Percentiles rank a stretch among this genome's conserved stretches.
Conservation (phyloP, 345 rosid genomes). For the Sapria himalayana region DNA sequence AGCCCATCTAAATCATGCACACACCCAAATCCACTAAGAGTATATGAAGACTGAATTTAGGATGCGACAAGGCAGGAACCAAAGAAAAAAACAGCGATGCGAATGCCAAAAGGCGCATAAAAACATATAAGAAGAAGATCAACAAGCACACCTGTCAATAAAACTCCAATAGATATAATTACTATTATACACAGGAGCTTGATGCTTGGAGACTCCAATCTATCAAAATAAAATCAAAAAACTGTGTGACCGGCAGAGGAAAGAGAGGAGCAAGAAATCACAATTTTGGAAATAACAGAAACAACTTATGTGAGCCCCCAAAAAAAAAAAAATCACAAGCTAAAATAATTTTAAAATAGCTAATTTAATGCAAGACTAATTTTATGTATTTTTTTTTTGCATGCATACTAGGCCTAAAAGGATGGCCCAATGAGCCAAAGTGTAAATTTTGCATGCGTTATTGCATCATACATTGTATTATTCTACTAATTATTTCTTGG, state of each 20-base stretch:
- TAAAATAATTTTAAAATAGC: not conserved
- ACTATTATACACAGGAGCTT: conserved; percentile 71
- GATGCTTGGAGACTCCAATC: conserved; percentile 96
- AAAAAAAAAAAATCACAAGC: conserved; percentile 2
- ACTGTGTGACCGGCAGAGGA: conserved; percentile 13
- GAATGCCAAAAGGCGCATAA: conserved; percentile 3
- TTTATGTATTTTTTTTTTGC: too few species aligned
- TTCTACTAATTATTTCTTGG: too few species aligned
- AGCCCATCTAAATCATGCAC: too few species aligned
- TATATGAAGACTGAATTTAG: not conserved
- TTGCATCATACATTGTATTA: too few species aligned
- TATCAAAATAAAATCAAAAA: conserved; percentile 13
- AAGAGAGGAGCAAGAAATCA: conserved; percentile 3
- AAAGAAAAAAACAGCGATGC: not conserved
- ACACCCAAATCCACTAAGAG: too few species aligned
- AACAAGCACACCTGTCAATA: conserved; percentile 49
- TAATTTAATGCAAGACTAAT: not conserved
- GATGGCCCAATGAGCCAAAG: too few species aligned
- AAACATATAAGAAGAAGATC: not conserved
- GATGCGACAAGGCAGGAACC: not conserved
- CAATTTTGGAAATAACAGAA: too few species aligned
- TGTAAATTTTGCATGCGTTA: too few species aligned
- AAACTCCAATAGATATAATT: conserved; percentile 67
- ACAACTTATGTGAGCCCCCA: too few species aligned
- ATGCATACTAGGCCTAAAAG: too few species aligned